These are phyloP conservation scores for Fusarium continuum DNA, from an alignment of 2,329 filamentous ascomycete species.

Conservation along the genomic window DNA sequence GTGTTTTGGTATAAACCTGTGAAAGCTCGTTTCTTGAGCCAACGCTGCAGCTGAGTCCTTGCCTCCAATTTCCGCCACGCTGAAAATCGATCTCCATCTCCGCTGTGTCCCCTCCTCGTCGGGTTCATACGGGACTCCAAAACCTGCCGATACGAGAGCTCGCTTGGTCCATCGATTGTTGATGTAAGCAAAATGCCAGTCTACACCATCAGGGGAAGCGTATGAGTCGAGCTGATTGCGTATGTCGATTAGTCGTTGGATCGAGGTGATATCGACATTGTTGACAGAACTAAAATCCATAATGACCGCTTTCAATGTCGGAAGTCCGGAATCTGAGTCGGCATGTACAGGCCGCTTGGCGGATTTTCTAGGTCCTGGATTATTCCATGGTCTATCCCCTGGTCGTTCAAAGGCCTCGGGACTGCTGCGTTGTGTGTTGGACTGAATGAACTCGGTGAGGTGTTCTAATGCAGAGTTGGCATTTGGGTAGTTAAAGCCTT, in stretches of 20 bases:
- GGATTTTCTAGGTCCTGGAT: slow-evolving; percentile 72
- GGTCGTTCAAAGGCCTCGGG: slow-evolving; percentile 68
- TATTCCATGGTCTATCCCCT: slow-evolving; percentile 93
- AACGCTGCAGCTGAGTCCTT: slow-evolving; percentile 72
- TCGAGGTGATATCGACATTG: slow-evolving; percentile 90
- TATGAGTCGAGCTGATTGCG: slow-evolving; percentile 93
- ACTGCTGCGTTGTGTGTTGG: slow-evolving; percentile 79
- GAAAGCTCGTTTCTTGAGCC: slow-evolving; percentile 71
- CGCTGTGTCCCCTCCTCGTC: slow-evolving; percentile 57
- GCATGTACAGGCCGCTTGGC: slow-evolving; percentile 53
- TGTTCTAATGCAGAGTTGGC: slow-evolving; percentile 88
- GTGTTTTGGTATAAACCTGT: slow-evolving; percentile 44
- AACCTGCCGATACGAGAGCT: slow-evolving; percentile 85
- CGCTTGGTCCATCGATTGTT: slow-evolving; percentile 93
- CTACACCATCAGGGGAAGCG: slow-evolving; percentile 79
- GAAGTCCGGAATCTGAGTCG: slow-evolving; percentile 58
- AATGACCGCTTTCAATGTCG: slow-evolving; percentile 86
- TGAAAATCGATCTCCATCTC: slow-evolving; percentile 95
- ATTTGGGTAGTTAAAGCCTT: slow-evolving; percentile 97
- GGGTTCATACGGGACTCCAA: slow-evolving; percentile 77
- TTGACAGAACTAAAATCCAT: slow-evolving; percentile 95
- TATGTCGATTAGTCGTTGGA: slow-evolving; percentile 92
- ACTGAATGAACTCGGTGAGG: slow-evolving; percentile 73
- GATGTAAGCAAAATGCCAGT: slow-evolving; percentile 96
- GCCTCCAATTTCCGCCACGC: slow-evolving; percentile 85